phyloP scores from a whole-genome alignment of 1,139 yeast genomes.

The Debaryomycetaceae sp. region DNA sequence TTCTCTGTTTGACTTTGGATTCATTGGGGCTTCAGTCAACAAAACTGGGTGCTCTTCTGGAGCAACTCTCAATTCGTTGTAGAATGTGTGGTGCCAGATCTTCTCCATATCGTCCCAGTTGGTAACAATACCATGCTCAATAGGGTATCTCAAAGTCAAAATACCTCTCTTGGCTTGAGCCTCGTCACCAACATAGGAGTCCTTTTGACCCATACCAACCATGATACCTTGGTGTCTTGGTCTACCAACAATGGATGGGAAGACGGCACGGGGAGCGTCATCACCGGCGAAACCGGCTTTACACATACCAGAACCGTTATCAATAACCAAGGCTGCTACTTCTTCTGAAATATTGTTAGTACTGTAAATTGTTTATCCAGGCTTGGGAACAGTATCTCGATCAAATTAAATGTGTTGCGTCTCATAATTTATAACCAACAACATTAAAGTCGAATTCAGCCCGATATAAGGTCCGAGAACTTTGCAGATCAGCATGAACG shows the following conservation, averaged over 20 bases:
- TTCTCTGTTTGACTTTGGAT: slow-evolving; percentile 99
- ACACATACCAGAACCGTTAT: slow-evolving; percentile 99
- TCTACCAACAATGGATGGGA: slow-evolving; percentile 99
- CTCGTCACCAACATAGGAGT: slow-evolving; percentile 99
- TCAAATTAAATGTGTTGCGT: too few species aligned
- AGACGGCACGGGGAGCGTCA: slow-evolving; percentile 99
- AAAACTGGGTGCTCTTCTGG: slow-evolving; percentile 99
- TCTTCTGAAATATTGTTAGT: slow-evolving; percentile 38
- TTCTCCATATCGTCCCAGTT: slow-evolving; percentile 99
- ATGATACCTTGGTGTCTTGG: slow-evolving; percentile 99
- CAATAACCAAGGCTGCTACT: slow-evolving; percentile 83
- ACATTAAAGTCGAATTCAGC: too few species aligned
- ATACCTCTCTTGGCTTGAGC: slow-evolving; percentile 99
- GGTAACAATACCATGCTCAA: slow-evolving; percentile 99
- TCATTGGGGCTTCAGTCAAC: slow-evolving; percentile 98
- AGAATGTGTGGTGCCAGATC: slow-evolving; percentile 98
- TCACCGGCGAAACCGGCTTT: slow-evolving; percentile 99
- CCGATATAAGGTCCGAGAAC: too few species aligned
- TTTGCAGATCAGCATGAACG: too few species aligned
- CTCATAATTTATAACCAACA: too few species aligned
- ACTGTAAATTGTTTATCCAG: slow-evolving; percentile 1
- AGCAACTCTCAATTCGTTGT: slow-evolving; percentile 97
- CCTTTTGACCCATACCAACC: slow-evolving; percentile 99
- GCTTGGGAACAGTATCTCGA: too few species aligned
- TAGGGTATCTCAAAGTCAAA: slow-evolving; percentile 96